A percentile compares a stretch with the other conserved stretches of the same genome.
These are phyloP conservation scores for Ramularia collo-cygni DNA, from an alignment of 2,329 filamentous ascomycete species.

Conservation along the genomic window DNA sequence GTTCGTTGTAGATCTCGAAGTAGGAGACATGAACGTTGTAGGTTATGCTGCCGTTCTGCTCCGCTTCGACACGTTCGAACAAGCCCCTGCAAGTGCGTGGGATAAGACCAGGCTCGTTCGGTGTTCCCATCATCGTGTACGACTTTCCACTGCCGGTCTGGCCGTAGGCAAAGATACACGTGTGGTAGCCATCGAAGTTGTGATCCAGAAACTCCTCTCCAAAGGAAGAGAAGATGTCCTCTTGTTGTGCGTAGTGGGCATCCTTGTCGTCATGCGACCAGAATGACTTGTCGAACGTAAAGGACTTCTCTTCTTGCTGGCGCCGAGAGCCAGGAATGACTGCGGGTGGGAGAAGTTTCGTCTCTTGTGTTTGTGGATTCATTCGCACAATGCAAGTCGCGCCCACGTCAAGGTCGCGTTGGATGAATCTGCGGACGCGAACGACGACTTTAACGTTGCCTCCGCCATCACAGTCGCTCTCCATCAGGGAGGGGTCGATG, in stretches of 20 bases:
- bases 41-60: slow-evolving; percentile 82
- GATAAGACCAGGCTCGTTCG: slow-evolving; percentile 82
- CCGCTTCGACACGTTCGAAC: slow-evolving; percentile 83
- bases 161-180: slow-evolving; percentile 97
- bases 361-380: slow-evolving; percentile 80
- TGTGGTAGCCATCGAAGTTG: slow-evolving; percentile 99
- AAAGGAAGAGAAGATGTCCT: slow-evolving; percentile 87
- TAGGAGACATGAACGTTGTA: slow-evolving; percentile 98
- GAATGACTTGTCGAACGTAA: slow-evolving; percentile 96
- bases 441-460: slow-evolving; percentile 48
- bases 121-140: slow-evolving; percentile 93
- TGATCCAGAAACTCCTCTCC: slow-evolving; percentile 97
- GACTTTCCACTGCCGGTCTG: slow-evolving; percentile 97
- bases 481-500: slow-evolving; percentile 26
- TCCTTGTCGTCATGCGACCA: slow-evolving; percentile 84
- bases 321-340: slow-evolving; percentile 17
- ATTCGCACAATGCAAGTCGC: slow-evolving; percentile 85
- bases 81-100: slow-evolving; percentile 92
- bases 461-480: slow-evolving; percentile 31
- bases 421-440: slow-evolving; percentile 42
- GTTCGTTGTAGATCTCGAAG: slow-evolving; percentile 99
- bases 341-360: slow-evolving; percentile 66
- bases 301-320: slow-evolving; percentile 72
- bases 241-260: slow-evolving; percentile 82
- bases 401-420: slow-evolving; percentile 65